A percentile compares a stretch with the other conserved stretches of the same genome.
Conservation (phyloP, 2,329 filamentous ascomycete genomes). For the Monascus ruber region DNA sequence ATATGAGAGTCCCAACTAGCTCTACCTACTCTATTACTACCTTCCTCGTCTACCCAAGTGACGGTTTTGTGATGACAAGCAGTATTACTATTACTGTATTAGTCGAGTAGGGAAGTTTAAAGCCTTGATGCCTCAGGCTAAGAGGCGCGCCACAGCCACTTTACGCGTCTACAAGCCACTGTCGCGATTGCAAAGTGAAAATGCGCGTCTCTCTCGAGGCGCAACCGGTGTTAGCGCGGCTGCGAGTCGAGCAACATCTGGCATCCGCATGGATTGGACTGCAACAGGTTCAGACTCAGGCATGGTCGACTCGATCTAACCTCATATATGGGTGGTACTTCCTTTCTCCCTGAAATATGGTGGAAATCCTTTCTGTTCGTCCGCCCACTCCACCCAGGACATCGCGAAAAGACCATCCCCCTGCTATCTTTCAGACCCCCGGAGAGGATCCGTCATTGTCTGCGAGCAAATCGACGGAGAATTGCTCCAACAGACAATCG, state of each 20-base stretch:
- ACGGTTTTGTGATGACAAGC: too few species aligned
- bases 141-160: slow-evolving; percentile 16
- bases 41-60: too few species aligned
- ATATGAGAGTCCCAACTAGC: background rate
- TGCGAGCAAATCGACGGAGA: slow-evolving; percentile 23
- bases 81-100: background rate
- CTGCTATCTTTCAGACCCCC: slow-evolving; percentile 23
- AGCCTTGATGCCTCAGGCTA: slow-evolving; percentile 15
- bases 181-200: slow-evolving; percentile 3
- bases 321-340: slow-evolving; percentile 2
- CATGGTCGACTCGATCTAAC: slow-evolving; percentile 2
- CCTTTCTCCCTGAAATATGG: slow-evolving; percentile 23
- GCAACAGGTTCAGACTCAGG: background rate
- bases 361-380: slow-evolving; percentile 37
- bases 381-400: slow-evolving; percentile 46
- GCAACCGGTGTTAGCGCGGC: too few species aligned
- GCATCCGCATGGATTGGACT: background rate
- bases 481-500: slow-evolving; percentile 24
- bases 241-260: background rate
- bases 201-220: too few species aligned
- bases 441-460: slow-evolving; percentile 33
- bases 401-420: slow-evolving; percentile 24
- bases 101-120: background rate
- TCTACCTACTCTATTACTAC: background rate
- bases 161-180: slow-evolving; percentile 22